These are phyloP conservation scores for Paecilomyces sp. DNA, from an alignment of 2,329 filamentous ascomycete species.

Conservation along the genomic window DNA sequence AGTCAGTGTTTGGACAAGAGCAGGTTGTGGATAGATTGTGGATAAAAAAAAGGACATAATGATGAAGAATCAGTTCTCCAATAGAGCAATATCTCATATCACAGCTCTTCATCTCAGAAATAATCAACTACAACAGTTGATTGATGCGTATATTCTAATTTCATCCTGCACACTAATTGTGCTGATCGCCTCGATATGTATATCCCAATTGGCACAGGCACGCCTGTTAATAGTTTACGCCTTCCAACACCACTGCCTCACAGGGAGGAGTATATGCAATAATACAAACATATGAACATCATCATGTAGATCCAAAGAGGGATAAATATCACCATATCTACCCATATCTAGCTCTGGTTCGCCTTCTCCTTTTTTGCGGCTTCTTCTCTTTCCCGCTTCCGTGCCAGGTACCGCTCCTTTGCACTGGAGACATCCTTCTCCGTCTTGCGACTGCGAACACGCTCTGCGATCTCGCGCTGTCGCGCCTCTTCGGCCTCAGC, in stretches of 20 bases:
- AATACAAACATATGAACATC: neutral
- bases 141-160: neutral
- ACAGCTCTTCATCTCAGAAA: too few species aligned
- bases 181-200: neutral
- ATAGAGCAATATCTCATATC: too few species aligned
- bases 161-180: neutral
- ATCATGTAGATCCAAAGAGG: neutral
- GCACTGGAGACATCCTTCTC: conserved; percentile 52
- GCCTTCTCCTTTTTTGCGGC: conserved; percentile 22
- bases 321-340: neutral
- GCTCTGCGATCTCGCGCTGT: conserved; percentile 46
- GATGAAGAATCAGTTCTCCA: neutral
- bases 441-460: conserved; percentile 53
- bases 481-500: conserved; percentile 52
- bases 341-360: conserved; percentile 2
- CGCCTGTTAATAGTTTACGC: neutral
- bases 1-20: neutral
- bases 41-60: neutral
- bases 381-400: conserved; percentile 48
- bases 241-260: neutral
- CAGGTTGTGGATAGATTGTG: neutral
- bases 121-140: neutral
- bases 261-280: neutral
- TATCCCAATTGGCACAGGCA: neutral
- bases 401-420: conserved; percentile 54